These are phyloP conservation scores for Pythium phragmitis DNA, from an alignment of 352 stramenopile genomes.

Conservation along the genomic window DNA sequence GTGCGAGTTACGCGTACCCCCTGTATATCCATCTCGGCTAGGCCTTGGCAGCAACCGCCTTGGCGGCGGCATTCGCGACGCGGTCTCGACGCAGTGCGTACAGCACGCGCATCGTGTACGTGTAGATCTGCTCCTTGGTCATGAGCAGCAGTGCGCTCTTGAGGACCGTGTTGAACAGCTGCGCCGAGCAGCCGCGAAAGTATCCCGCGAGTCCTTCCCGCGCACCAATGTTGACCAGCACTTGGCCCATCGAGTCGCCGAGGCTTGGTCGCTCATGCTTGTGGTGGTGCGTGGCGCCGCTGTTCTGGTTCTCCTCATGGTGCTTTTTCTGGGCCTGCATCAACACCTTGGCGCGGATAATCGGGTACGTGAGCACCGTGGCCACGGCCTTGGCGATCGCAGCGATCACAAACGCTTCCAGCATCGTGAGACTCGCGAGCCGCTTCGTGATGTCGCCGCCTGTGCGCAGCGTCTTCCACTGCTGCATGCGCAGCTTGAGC, in stretches of 20 bases:
- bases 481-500: constrained; percentile 70
- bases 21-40: not conserved
- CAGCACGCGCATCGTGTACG: constrained; percentile 70
- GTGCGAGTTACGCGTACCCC: no score
- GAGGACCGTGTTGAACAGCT: constrained; percentile 82
- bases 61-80: not conserved
- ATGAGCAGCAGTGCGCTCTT: constrained; percentile 83
- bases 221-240: constrained; percentile 66
- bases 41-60: not conserved
- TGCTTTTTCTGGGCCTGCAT: constrained; percentile 82
- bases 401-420: constrained; percentile 80
- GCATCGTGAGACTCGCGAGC: constrained; percentile 51
- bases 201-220: constrained; percentile 55
- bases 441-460: constrained; percentile 28
- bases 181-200: constrained; percentile 77
- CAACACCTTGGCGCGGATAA: constrained; percentile 89
- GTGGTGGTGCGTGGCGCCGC: constrained; percentile 8
- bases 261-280: constrained; percentile 45
- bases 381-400: constrained; percentile 82
- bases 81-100: constrained; percentile 54
- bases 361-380: constrained; percentile 84
- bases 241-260: constrained; percentile 63
- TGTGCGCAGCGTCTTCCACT: constrained; percentile 45
- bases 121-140: constrained; percentile 84
- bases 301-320: constrained; percentile 11